A percentile compares a stretch with the other conserved stretches of the same genome.
Evolutionary conservation across 768 basidiomycete genomes (phyloP).

Genomic region (Pisolithus marmoratus): DNA sequence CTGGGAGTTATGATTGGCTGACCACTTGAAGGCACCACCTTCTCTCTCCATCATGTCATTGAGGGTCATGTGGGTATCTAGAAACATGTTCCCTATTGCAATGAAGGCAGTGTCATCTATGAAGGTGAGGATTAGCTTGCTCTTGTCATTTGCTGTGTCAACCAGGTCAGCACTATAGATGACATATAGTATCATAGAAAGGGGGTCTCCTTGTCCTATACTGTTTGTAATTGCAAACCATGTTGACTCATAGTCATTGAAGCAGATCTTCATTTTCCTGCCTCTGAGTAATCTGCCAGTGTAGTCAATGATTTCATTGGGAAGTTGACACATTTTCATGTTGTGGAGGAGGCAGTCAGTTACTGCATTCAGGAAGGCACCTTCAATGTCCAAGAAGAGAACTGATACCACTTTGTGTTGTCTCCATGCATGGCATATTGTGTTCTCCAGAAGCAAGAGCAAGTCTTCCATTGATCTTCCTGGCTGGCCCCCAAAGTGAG

Average conservation of each 20-base stretch:
- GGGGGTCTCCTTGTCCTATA: background rate
- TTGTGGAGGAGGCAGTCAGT: background rate
- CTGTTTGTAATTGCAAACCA: background rate
- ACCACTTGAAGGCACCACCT: no score
- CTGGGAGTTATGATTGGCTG: no score
- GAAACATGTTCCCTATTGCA: no score
- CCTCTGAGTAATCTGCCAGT: background rate
- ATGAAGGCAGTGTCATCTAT: no score
- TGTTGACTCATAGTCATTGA: background rate
- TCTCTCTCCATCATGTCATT: no score
- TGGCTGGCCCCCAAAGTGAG: background rate
- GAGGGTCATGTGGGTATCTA: no score
- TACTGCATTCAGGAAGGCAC: background rate
- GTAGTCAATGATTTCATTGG: background rate
- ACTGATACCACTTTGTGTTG: background rate
- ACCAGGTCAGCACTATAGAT: no score
- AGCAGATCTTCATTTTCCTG: background rate
- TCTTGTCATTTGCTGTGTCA: no score
- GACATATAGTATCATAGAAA: no score
- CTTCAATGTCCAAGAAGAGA: background rate
- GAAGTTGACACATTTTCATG: background rate
- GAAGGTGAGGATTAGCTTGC: no score
- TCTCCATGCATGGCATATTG: background rate
- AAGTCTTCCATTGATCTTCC: background rate
- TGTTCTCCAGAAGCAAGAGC: background rate